Conservation (phyloP, 2,329 filamentous ascomycete genomes). For the Chaetomium globosum region DNA sequence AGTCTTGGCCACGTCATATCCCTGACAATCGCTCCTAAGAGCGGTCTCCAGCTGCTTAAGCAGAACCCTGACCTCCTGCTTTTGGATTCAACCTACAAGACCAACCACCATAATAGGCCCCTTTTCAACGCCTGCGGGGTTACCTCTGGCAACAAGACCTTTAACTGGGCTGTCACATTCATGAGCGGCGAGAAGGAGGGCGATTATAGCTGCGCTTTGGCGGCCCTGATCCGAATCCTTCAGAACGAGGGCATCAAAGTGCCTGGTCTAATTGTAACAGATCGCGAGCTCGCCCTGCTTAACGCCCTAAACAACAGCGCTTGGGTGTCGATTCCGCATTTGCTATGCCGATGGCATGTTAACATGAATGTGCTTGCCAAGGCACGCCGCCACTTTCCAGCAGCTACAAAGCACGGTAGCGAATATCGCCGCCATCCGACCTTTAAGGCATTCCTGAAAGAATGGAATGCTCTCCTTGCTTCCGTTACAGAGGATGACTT, state of each 20-base stretch:
- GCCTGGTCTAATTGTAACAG: neutral
- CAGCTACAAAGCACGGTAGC: neutral
- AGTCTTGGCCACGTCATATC: neutral
- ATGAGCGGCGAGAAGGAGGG: conserved; percentile 3
- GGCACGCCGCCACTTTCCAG: neutral
- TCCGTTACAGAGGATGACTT: too few species aligned
- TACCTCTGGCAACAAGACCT: neutral
- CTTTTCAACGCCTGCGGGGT: conserved; percentile 3
- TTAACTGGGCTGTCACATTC: conserved; percentile 1
- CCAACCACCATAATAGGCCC: neutral
- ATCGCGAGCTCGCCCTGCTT: neutral
- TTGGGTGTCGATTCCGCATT: neutral
- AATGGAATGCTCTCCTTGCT: too few species aligned
- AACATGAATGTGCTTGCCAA: conserved; percentile 7
- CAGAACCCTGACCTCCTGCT: neutral
- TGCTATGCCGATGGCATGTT: neutral
- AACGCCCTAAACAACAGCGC: neutral
- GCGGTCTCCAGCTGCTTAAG: conserved; percentile 3
- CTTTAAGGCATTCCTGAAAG: too few species aligned
- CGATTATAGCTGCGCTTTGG: neutral
- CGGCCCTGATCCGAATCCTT: neutral
- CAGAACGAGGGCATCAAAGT: neutral
- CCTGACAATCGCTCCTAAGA: conserved; percentile 4
- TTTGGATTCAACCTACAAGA: neutral
- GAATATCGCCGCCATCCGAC: too few species aligned